Evolutionary conservation across 768 basidiomycete genomes (phyloP).

Genomic region (Mycena epipterygia): DNA sequence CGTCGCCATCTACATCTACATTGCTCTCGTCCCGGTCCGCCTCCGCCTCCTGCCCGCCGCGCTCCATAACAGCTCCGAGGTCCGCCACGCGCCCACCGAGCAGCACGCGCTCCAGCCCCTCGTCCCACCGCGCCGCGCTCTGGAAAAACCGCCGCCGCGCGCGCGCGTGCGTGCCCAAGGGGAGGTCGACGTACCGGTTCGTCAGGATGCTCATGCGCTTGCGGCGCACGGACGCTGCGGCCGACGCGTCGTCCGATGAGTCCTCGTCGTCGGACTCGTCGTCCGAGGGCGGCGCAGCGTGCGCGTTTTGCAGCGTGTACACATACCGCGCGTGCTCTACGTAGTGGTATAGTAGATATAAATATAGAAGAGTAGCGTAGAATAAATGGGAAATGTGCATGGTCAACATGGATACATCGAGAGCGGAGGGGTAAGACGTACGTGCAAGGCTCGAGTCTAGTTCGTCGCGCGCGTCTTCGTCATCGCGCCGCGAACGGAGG

Average conservation of each 20-base stretch:
- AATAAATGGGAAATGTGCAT: not conserved
- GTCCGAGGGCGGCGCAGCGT: constrained; percentile 56
- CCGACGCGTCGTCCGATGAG: constrained; percentile 31
- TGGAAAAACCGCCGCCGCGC: constrained; percentile 72
- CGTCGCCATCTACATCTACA: constrained; percentile 21
- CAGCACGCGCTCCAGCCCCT: constrained; percentile 9
- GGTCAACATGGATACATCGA: not conserved
- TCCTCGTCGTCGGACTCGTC: constrained; percentile 57
- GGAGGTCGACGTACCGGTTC: constrained; percentile 68
- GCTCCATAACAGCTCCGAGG: constrained; percentile 13
- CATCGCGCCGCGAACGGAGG: constrained; percentile 55
- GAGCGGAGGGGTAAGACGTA: constrained; percentile 52
- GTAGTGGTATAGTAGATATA: not conserved
- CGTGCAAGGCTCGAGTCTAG: constrained; percentile 81
- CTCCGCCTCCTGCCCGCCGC: constrained; percentile 14
- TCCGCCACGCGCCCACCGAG: constrained; percentile 5
- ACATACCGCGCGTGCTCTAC: constrained; percentile 79
- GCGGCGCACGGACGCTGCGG: constrained; percentile 34
- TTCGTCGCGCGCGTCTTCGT: constrained; percentile 68
- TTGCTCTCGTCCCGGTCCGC: not conserved
- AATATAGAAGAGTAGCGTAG: not conserved
- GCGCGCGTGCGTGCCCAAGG: constrained; percentile 37
- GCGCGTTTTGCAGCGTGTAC: constrained; percentile 67
- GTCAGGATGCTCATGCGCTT: constrained; percentile 82
- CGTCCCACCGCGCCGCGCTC: constrained; percentile 44